Evolutionary conservation across 768 basidiomycete species (phyloP), one percentile per base, ranked within the genome.

Genomic region (Rossbeevera mucosa): DNA sequence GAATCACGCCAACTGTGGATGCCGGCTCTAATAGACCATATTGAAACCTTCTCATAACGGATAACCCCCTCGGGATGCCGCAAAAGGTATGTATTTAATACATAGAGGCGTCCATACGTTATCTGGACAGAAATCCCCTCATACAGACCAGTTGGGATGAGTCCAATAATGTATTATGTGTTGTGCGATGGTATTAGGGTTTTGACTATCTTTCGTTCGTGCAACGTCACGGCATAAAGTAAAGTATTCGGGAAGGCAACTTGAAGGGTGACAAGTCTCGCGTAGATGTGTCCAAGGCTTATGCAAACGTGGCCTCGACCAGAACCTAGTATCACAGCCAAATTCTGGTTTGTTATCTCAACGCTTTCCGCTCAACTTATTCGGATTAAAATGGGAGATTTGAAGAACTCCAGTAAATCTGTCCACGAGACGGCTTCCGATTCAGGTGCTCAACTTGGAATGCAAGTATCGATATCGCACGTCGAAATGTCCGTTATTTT

Each of bases 401-500:
- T 18, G 48, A 50, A 53, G 33, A 29, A 40, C 31, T 44, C 16
- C 36, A 20, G 50, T 46, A 18, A 43, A 21, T 29, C 5, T 2
- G 42, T 55, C 18, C 47, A 36, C 44, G 44, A 41, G 50, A 36
- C 26, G 45, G 33, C 48, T 41, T 25, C 44, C 38, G 18, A 28
- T 24, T 25, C 16, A 16, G 14, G 14, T 33, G 29, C 21, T 38
- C 44, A 41, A 22, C 33, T 49, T 38, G 18, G 36, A 18, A 18
- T 44, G 40, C 36, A 13, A n/a, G 22, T 45, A 9, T 42, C 47
- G 26, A 20, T 45, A 9, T 42, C 47, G 26, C 13, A 20, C 21
- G 5, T 43, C 29, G 43, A 54, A 55, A 14, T 24, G 8, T 54
- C 64, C 65, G 67, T 51, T 47, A 25, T 59, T 64, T 61, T 67